These are phyloP conservation scores for Aspergillus sergii DNA, from an alignment of 2,329 filamentous ascomycete genomes.

Conservation along the genomic window DNA sequence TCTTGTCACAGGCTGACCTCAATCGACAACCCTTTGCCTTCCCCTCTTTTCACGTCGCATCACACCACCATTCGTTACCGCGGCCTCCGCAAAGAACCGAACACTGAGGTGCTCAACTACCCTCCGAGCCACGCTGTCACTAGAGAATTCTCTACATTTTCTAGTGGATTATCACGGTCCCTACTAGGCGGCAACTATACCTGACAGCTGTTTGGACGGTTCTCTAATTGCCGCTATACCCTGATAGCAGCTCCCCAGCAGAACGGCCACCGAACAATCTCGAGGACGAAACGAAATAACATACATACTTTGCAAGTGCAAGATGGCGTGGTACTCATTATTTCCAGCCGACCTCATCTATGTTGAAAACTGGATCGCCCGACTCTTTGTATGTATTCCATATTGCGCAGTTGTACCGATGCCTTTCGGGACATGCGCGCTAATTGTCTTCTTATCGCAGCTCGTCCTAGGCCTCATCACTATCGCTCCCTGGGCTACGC, in stretches of 20 bases:
- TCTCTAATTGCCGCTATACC: background rate
- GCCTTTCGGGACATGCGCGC: background rate
- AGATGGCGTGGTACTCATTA: conserved; percentile 68
- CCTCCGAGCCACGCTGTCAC: background rate
- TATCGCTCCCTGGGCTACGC: conserved; percentile 63
- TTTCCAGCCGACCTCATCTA: conserved; percentile 60
- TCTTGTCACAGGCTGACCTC: background rate
- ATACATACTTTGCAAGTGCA: background rate
- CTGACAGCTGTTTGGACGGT: background rate
- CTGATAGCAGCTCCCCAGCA: background rate
- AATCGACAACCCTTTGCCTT: background rate
- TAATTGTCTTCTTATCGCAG: conserved; percentile 39
- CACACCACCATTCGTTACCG: background rate
- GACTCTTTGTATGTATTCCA: conserved; percentile 59
- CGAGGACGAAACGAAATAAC: background rate
- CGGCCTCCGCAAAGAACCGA: background rate
- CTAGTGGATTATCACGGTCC: background rate
- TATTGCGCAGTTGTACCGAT: background rate
- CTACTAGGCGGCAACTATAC: background rate
- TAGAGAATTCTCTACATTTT: background rate
- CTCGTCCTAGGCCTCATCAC: conserved; percentile 62
- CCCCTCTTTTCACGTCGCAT: conserved; percentile 5
- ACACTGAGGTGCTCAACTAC: background rate
- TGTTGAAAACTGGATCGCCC: conserved; percentile 64
- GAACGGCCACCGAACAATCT: background rate